phyloP scores from a whole-genome alignment of 2,329 filamentous ascomycete genomes.

The Colletotrichum cuscutae region DNA sequence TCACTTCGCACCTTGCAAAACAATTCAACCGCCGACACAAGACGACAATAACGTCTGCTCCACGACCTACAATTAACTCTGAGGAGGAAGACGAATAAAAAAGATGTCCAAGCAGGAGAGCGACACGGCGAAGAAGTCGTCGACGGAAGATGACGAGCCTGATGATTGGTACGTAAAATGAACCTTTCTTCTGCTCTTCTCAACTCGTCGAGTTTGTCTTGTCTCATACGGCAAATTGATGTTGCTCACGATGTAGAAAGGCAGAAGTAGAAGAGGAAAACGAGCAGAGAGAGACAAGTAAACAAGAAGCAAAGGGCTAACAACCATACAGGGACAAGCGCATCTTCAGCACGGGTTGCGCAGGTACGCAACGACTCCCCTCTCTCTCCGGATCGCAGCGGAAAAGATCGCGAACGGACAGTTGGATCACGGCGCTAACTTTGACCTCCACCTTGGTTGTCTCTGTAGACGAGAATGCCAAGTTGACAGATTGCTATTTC shows the following conservation, averaged over 20 bases:
- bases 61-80: neutral
- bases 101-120: conserved; percentile 68
- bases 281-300: neutral
- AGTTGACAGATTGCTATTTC: conserved; percentile 94
- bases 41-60: neutral
- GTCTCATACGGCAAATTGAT: neutral
- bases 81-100: neutral
- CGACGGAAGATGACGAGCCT: conserved; percentile 80
- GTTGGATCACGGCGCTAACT: neutral
- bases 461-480: conserved; percentile 80
- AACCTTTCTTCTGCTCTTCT: neutral
- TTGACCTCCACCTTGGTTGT: conserved; percentile 14
- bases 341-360: conserved; percentile 95
- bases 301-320: conserved; percentile 2
- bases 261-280: neutral
- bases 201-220: neutral
- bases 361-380: conserved; percentile 65
- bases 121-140: conserved; percentile 49
- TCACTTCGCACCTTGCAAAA: neutral
- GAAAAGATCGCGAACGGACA: neutral
- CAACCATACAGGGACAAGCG: conserved; percentile 82
- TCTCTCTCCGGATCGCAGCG: neutral
- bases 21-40: neutral
- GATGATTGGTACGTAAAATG: conserved; percentile 83
- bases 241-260: neutral